Evolutionary conservation across 2,329 filamentous ascomycete genomes (phyloP).

Genomic region (Pseudocercospora vitis): DNA sequence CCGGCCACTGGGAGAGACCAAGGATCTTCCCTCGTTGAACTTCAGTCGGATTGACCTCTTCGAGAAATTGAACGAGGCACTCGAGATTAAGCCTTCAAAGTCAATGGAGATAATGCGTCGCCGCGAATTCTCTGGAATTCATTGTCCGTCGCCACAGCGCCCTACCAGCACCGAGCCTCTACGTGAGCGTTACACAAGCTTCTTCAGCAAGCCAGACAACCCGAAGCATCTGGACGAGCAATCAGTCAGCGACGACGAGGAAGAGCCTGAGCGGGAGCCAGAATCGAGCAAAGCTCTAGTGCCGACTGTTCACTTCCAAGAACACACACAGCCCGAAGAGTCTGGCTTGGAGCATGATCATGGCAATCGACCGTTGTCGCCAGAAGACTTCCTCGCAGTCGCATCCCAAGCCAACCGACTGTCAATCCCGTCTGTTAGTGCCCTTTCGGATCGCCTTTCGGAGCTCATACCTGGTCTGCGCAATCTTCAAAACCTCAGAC

Average conservation of each 20-base stretch:
- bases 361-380: slow-evolving; percentile 40
- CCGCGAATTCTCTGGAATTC: slow-evolving; percentile 36
- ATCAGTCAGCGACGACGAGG: slow-evolving; percentile 24
- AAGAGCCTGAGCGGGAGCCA: slow-evolving; percentile 22
- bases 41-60: slow-evolving; percentile 51
- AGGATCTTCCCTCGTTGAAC: slow-evolving; percentile 49
- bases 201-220: slow-evolving; percentile 46
- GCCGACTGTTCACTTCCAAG: slow-evolving; percentile 30
- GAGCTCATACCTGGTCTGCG: slow-evolving; percentile 48
- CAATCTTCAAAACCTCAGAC: slow-evolving; percentile 38
- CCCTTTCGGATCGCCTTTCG: slow-evolving; percentile 48
- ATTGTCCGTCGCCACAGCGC: slow-evolving; percentile 38
- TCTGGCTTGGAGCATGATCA: slow-evolving; percentile 22
- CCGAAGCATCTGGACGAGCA: slow-evolving; percentile 27
- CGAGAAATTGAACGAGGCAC: slow-evolving; percentile 47
- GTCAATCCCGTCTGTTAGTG: slow-evolving; percentile 48
- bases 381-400: slow-evolving; percentile 43
- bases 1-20: slow-evolving; percentile 39
- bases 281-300: slow-evolving; percentile 24
- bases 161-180: slow-evolving; percentile 42
- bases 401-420: slow-evolving; percentile 48
- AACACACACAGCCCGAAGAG: slow-evolving; percentile 27
- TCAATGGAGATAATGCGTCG: slow-evolving; percentile 41
- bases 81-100: slow-evolving; percentile 42
- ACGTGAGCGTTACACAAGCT: slow-evolving; percentile 48